Conservation (phyloP, 1,284 basidiomycete species). For the Pyrrhoderma noxium region DNA sequence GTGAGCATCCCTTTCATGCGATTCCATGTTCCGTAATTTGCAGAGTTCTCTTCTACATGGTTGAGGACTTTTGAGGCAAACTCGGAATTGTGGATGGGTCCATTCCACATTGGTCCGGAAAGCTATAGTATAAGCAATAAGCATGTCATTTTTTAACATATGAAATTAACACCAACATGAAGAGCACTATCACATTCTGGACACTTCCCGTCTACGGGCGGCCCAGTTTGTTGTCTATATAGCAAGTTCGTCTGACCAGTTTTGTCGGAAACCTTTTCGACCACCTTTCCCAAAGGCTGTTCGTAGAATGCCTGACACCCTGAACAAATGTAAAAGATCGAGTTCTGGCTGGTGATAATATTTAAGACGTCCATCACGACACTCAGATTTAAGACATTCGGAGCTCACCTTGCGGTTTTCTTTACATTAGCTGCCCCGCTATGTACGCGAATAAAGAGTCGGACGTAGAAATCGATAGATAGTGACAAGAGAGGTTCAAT, state of each 20-base stretch:
- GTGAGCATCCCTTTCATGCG: constrained; percentile 96
- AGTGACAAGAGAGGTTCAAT: constrained; percentile 90
- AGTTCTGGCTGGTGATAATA: constrained; percentile 56
- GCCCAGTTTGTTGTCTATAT: constrained; percentile 73
- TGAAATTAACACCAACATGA: constrained; percentile 45
- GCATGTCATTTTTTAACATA: constrained; percentile 2
- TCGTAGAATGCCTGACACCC: constrained; percentile 75
- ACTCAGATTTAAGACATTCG: not conserved
- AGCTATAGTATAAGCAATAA: constrained; percentile 37
- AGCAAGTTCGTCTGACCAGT: constrained; percentile 47
- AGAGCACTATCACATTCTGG: constrained; percentile 74
- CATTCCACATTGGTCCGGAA: constrained; percentile 96
- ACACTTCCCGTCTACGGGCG: constrained; percentile 62
- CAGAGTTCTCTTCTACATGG: constrained; percentile 57
- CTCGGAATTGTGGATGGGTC: constrained; percentile 70
- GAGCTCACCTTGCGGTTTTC: constrained; percentile 61
- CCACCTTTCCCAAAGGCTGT: constrained; percentile 70
- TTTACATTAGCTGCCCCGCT: constrained; percentile 85
- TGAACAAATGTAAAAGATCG: constrained; percentile 76
- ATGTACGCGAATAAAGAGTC: constrained; percentile 81
- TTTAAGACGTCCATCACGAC: constrained; percentile 12
- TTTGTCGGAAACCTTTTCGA: constrained; percentile 49
- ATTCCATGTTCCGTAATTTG: constrained; percentile 69
- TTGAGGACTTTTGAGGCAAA: constrained; percentile 76
- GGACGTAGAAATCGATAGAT: constrained; percentile 97